Evolutionary conservation across 2,329 filamentous ascomycete species (phyloP).

Genomic region (Didymella glomerata): DNA sequence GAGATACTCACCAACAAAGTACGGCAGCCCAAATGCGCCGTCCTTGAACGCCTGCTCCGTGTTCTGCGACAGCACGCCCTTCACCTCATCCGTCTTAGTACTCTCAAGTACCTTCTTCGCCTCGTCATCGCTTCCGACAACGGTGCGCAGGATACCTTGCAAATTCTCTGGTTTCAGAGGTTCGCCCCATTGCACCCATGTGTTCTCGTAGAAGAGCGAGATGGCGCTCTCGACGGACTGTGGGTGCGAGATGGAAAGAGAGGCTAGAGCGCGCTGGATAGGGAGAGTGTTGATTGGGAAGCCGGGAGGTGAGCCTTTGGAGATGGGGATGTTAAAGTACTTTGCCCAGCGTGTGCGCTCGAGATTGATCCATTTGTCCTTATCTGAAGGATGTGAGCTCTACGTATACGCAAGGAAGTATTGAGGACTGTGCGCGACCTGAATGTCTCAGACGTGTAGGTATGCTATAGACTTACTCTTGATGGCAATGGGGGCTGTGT

Average conservation of each 20-base stretch:
- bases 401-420: background rate
- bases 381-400: slow-evolving; percentile 57
- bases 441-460: background rate
- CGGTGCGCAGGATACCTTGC: slow-evolving; percentile 53
- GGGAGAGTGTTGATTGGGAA: slow-evolving; percentile 64
- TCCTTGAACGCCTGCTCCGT: slow-evolving; percentile 61
- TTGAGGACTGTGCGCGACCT: too few species aligned
- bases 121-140: slow-evolving; percentile 58
- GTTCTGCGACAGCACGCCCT: slow-evolving; percentile 58
- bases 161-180: slow-evolving; percentile 58
- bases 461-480: slow-evolving; percentile 56
- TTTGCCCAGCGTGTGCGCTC: slow-evolving; percentile 65
- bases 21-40: slow-evolving; percentile 69
- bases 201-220: slow-evolving; percentile 59
- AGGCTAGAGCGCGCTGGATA: slow-evolving; percentile 62
- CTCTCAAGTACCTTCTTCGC: slow-evolving; percentile 54
- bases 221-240: slow-evolving; percentile 54
- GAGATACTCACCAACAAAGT: slow-evolving; percentile 57
- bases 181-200: slow-evolving; percentile 61
- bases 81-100: slow-evolving; percentile 53
- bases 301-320: slow-evolving; percentile 53
- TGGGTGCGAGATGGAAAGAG: slow-evolving; percentile 56
- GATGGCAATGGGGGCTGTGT: slow-evolving; percentile 63
- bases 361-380: slow-evolving; percentile 63
- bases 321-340: slow-evolving; percentile 64